phyloP scores from a whole-genome alignment of 768 basidiomycete species.

The Suillus sp. region DNA sequence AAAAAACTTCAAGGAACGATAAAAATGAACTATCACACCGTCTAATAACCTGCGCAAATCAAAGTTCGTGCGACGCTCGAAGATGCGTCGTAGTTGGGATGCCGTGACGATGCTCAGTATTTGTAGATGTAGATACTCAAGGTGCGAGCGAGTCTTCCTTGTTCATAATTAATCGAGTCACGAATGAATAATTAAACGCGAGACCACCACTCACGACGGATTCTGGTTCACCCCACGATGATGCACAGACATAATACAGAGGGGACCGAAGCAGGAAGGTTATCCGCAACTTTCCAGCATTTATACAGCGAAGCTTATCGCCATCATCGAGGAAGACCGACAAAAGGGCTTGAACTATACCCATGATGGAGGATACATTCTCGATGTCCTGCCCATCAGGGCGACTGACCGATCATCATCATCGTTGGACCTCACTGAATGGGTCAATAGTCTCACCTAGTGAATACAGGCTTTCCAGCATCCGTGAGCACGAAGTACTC shows the following conservation, averaged over 20 bases:
- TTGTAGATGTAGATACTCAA: constrained; percentile 94
- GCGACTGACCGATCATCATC: constrained; percentile 38
- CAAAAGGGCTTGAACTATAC: constrained; percentile 92
- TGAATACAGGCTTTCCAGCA: constrained; percentile 97
- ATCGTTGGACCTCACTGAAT: constrained; percentile 8
- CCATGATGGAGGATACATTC: constrained; percentile 76
- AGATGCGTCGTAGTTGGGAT: constrained; percentile 80
- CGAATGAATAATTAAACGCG: background rate
- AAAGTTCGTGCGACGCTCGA: constrained; percentile 89
- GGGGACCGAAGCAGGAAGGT: constrained; percentile 86
- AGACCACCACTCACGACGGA: constrained; percentile 71
- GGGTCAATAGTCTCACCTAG: constrained; percentile 54
- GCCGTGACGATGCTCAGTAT: constrained; percentile 89
- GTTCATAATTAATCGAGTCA: constrained; percentile 30
- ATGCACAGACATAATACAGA: constrained; percentile 89
- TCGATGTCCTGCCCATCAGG: constrained; percentile 60
- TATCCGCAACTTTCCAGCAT: constrained; percentile 79
- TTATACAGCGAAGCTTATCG: constrained; percentile 84
- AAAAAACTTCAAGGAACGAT: constrained; percentile 3
- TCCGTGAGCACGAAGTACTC: constrained; percentile 93
- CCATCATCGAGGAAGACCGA: constrained; percentile 94
- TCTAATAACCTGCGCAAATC: constrained; percentile 78
- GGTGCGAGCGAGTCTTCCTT: constrained; percentile 89
- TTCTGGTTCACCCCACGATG: constrained; percentile 95
- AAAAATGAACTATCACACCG: constrained; percentile 40